Percentiles rank a stretch among this genome's conserved stretches.
phyloP scores from a whole-genome alignment of 257 asterid species.

The Striga asiatica region DNA sequence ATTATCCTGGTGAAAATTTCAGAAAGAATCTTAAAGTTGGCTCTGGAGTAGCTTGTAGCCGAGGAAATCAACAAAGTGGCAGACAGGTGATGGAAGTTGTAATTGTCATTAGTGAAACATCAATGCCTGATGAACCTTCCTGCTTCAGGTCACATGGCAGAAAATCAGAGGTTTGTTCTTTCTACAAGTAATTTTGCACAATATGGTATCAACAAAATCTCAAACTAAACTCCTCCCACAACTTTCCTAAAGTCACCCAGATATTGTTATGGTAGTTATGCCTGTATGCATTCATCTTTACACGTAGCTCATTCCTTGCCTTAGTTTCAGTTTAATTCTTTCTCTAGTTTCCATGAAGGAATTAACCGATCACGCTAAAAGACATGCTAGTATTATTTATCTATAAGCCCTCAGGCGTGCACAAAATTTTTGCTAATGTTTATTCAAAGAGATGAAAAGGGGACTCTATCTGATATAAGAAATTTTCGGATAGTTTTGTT shows the following conservation, averaged over 20 bases:
- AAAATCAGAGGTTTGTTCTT: slow-evolving; percentile 66
- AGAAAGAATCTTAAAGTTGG: slow-evolving; percentile 74
- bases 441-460: too few species aligned
- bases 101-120: slow-evolving; percentile 41
- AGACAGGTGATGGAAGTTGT: slow-evolving; percentile 61
- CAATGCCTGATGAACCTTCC: slow-evolving; percentile 34
- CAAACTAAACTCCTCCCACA: slow-evolving; percentile 4
- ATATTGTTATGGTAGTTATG: not conserved
- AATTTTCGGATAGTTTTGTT: too few species aligned
- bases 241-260: not conserved
- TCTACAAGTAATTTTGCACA: not conserved
- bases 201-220: not conserved
- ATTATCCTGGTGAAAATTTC: slow-evolving; percentile 17
- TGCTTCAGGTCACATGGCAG: slow-evolving; percentile 39
- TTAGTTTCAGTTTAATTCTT: not conserved
- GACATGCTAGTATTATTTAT: not conserved
- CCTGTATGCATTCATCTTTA: not conserved
- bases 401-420: not conserved
- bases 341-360: not conserved
- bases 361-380: too few species aligned
- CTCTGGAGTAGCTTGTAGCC: slow-evolving; percentile 47
- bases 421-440: not conserved
- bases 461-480: too few species aligned
- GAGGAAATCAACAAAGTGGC: slow-evolving; percentile 28
- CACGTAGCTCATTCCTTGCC: not conserved